Conservation (phyloP, 139 green algal species). For the Eudorina sp. region DNA sequence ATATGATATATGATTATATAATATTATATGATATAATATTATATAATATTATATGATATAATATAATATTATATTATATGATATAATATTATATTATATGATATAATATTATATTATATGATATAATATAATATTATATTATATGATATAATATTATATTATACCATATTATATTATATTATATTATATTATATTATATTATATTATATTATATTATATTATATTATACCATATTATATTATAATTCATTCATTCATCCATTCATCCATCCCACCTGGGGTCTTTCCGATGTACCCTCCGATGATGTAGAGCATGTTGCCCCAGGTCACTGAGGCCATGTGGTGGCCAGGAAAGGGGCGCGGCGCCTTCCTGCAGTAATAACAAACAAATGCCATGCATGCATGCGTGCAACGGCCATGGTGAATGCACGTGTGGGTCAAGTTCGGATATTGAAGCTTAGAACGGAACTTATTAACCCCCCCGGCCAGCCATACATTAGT, state of each 20-base stretch:
- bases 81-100: neutral
- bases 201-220: neutral
- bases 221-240: neutral
- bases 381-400: neutral
- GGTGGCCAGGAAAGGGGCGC: neutral
- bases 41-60: neutral
- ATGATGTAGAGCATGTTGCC: no score
- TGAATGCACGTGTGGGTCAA: neutral
- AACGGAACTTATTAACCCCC: neutral
- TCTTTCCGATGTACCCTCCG: neutral
- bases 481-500: neutral
- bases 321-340: neutral
- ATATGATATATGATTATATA: neutral
- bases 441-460: neutral
- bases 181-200: neutral
- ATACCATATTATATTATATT: neutral
- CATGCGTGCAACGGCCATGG: neutral
- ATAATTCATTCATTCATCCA: neutral
- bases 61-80: neutral
- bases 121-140: neutral
- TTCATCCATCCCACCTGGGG: neutral
- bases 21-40: neutral
- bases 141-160: neutral
- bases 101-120: no score
- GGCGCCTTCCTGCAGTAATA: constrained; percentile 7